A percentile compares a stretch with the other conserved stretches of the same genome.
Conservation (phyloP, 2,329 filamentous ascomycete species). For the Tolypocladium tropicale region DNA sequence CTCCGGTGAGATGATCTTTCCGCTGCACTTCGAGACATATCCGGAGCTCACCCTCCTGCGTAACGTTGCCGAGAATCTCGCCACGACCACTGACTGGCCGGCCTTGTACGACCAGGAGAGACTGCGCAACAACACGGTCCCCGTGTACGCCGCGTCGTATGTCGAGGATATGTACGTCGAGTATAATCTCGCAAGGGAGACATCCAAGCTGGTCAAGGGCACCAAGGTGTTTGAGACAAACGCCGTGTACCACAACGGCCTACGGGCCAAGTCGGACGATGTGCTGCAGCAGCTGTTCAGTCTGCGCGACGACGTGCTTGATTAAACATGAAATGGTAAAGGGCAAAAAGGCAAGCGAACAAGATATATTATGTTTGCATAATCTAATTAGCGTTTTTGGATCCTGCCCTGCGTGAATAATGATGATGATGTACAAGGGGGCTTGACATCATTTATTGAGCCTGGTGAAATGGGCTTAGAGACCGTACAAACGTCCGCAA, state of each 20-base stretch:
- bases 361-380: not conserved
- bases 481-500: no score
- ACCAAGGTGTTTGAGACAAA: slow-evolving; percentile 81
- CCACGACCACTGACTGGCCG: slow-evolving; percentile 59
- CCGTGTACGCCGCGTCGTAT: slow-evolving; percentile 76
- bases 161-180: slow-evolving; percentile 92
- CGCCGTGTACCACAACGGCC: slow-evolving; percentile 74
- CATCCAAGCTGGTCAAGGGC: slow-evolving; percentile 62
- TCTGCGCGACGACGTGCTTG: slow-evolving; percentile 58
- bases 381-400: not conserved
- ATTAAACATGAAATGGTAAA: slow-evolving; percentile 25
- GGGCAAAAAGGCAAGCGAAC: not conserved
- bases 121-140: slow-evolving; percentile 67
- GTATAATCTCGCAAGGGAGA: slow-evolving; percentile 60
- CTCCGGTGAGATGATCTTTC: slow-evolving; percentile 87
- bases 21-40: slow-evolving; percentile 75
- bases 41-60: slow-evolving; percentile 61
- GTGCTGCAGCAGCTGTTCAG: slow-evolving; percentile 68
- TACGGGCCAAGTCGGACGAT: slow-evolving; percentile 64
- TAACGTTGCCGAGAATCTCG: slow-evolving; percentile 60
- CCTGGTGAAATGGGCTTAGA: no score
- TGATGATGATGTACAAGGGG: no score
- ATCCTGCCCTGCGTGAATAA: no score
- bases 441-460: no score
- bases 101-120: slow-evolving; percentile 65